A percentile compares a stretch with the other conserved stretches of the same genome.
These are phyloP conservation scores for Ilyonectria robusta DNA, from an alignment of 2,329 filamentous ascomycete species.

Conservation along the genomic window DNA sequence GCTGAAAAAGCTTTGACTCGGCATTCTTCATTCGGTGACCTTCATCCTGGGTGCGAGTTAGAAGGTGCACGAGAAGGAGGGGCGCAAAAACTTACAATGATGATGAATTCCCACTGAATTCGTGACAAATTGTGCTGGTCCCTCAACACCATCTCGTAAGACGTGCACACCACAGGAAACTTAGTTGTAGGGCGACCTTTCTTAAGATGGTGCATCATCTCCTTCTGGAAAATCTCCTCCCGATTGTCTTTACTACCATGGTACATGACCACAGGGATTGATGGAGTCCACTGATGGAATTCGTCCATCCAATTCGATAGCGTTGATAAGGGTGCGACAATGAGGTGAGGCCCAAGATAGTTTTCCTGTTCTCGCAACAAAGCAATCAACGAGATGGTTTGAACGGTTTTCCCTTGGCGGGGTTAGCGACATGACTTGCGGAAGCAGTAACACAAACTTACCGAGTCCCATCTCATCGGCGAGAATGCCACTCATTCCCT, in stretches of 20 bases:
- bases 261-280: slow-evolving; percentile 90
- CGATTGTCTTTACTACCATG: slow-evolving; percentile 87
- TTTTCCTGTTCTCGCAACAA: slow-evolving; percentile 88
- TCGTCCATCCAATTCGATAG: slow-evolving; percentile 97
- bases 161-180: slow-evolving; percentile 95
- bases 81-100: slow-evolving; percentile 75
- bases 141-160: slow-evolving; percentile 95
- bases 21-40: slow-evolving; percentile 98
- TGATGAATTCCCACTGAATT: slow-evolving; percentile 97
- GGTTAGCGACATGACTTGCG: slow-evolving; percentile 23
- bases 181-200: slow-evolving; percentile 70
- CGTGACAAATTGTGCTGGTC: slow-evolving; percentile 86
- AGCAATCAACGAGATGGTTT: slow-evolving; percentile 90
- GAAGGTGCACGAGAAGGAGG: slow-evolving; percentile 27
- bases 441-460: slow-evolving; percentile 47
- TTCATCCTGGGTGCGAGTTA: slow-evolving; percentile 75
- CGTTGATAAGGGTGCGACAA: slow-evolving; percentile 91
- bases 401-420: slow-evolving; percentile 83
- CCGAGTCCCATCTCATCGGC: slow-evolving; percentile 94
- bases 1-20: slow-evolving; percentile 91
- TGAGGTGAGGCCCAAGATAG: slow-evolving; percentile 88
- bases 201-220: slow-evolving; percentile 78
- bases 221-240: slow-evolving; percentile 80
- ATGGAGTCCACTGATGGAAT: slow-evolving; percentile 90
- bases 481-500: slow-evolving; percentile 91